Percentiles rank a stretch among this genome's conserved stretches.
These are phyloP conservation scores for Beauveria varroae DNA, from an alignment of 2,329 filamentous ascomycete species.

Conservation along the genomic window DNA sequence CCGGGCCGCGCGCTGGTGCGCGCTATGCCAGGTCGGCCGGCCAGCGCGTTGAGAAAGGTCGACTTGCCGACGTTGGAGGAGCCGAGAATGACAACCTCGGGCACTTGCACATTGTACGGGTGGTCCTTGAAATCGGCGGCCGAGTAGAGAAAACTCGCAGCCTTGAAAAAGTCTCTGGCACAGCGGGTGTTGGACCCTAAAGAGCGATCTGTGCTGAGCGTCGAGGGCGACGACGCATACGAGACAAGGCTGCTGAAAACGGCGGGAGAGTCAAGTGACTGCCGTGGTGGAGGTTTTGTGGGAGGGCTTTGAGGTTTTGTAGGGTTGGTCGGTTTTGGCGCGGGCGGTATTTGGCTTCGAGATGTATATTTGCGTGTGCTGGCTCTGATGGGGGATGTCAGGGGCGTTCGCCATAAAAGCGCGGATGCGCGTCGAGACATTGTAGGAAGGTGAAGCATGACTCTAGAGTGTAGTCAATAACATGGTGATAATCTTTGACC, in stretches of 20 bases:
- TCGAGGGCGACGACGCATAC: slow-evolving; percentile 6
- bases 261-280: not conserved
- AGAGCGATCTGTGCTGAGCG: not conserved
- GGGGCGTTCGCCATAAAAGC: not conserved
- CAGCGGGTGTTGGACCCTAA: not conserved
- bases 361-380: not conserved
- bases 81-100: slow-evolving; percentile 69
- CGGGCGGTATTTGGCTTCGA: not conserved
- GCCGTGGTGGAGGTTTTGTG: not conserved
- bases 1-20: slow-evolving; percentile 44
- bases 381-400: not conserved
- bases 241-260: slow-evolving; percentile 5
- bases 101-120: slow-evolving; percentile 42
- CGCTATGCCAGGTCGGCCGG: slow-evolving; percentile 41
- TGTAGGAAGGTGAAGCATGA: not conserved
- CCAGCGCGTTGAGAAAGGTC: slow-evolving; percentile 76
- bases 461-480: not conserved
- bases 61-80: slow-evolving; percentile 89
- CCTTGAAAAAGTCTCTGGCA: slow-evolving; percentile 26
- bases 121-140: slow-evolving; percentile 41
- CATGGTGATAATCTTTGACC: not conserved
- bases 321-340: not conserved
- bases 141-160: slow-evolving; percentile 40
- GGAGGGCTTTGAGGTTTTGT: not conserved
- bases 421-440: not conserved